Base-by-base conservation (phyloP, 495 filamentous ascomycete species). In the Lepidopterella palustris region DNA sequence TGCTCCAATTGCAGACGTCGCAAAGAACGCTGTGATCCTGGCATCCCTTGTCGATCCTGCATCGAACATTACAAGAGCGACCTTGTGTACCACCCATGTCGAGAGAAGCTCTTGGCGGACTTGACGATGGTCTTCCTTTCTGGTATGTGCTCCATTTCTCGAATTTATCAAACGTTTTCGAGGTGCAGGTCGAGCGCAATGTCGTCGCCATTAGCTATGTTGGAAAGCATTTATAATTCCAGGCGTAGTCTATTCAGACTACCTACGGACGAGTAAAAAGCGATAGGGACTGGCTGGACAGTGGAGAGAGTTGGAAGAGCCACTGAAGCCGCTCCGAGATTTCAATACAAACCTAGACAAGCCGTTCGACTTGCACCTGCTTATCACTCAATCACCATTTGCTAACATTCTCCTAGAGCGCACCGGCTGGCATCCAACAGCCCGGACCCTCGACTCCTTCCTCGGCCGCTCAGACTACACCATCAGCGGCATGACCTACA, bases 31-130 rank as follows among this genome's bases (percentile, higher is more conserved):
- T 70, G 67, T 51, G 67, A 70, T 27, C 57, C 58, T 20, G 64
- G 64, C 2, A 65, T 59, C 28, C 67, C 67, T 21, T 70, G 67
- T 59, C 62, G 62, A 27, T 42, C 67, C 6, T 70, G 67, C 42
- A 53, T 70, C 4, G 54, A 63, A 2, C 62, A 70, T 40, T 70
- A 62, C 53, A 65, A 63, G 48, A 57, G 52, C 48, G 55, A 67
- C 26, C 55, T 70, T 8, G 25, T 65, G 10, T 40, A 62, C 11
- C 24, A 53, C 20, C 67, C 64, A 5, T 67, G 65, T 48, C 67
- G 67, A 32, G 61, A 65, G 29, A 49, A 52, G 5, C 31, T 60
- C 1, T 39, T 67, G 13, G 53, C 50, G 18, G 55, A 63, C 40
- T 56, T 67, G 28, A 59, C 58, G 0, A 56, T 32, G 4, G 29